phyloP scores from a whole-genome alignment of 306 rosid genomes.

The Cercis canadensis region DNA sequence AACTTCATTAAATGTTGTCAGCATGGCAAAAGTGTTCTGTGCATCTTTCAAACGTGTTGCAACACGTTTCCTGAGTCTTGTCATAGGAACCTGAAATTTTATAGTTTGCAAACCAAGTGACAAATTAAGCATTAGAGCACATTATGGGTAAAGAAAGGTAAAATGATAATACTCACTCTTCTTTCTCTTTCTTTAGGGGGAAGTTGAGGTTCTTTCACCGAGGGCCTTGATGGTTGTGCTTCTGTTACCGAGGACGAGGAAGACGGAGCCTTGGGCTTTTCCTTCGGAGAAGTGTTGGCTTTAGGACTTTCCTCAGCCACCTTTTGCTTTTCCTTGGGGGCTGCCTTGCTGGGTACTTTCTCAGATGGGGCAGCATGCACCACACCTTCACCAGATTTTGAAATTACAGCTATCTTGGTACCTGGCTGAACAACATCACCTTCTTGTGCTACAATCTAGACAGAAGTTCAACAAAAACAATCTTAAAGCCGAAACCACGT shows the following conservation, averaged over 20 bases:
- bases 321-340: conserved; percentile 43
- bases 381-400: conserved; percentile 59
- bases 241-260: conserved; percentile 39
- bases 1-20: conserved; percentile 73
- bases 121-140: not conserved
- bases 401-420: conserved; percentile 61
- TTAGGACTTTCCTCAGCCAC: conserved; percentile 40
- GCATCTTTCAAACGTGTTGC: conserved; percentile 74
- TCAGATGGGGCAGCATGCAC: conserved; percentile 52
- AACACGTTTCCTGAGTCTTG: conserved; percentile 72
- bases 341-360: conserved; percentile 31
- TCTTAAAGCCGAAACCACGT: not conserved
- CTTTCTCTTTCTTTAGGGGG: conserved; percentile 65
- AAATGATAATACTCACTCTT: conserved; percentile 55
- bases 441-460: conserved; percentile 59
- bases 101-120: too few species aligned
- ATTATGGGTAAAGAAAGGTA: not conserved
- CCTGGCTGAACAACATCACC: conserved; percentile 74
- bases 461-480: conserved; percentile 9
- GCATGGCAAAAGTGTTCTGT: conserved; percentile 69
- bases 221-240: too few species aligned
- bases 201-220: conserved; percentile 47
- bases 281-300: conserved; percentile 42
- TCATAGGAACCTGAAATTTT: conserved; percentile 69
- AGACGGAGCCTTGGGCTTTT: conserved; percentile 45